Conservation (phyloP, 495 filamentous ascomycete genomes). For the Lineolata rhizophorae region DNA sequence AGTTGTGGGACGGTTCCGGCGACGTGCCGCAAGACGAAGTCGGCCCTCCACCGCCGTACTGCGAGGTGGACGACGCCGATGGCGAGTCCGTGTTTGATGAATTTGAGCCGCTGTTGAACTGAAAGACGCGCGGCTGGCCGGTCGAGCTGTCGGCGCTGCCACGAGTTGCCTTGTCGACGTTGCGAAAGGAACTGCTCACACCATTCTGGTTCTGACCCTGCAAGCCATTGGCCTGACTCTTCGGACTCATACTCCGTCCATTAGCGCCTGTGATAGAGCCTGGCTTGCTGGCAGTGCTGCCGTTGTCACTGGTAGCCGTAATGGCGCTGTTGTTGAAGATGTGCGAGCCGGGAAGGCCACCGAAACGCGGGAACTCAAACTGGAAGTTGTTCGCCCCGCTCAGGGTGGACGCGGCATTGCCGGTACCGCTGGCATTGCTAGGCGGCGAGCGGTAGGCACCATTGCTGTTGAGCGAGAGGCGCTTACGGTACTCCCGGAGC, state of each 20-base stretch:
- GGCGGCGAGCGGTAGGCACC: conserved; percentile 7
- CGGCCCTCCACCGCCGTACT: conserved; percentile 35
- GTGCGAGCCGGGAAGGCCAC: conserved; percentile 46
- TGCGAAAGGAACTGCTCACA: too few species aligned
- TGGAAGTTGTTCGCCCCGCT: conserved; percentile 43
- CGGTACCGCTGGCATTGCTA: conserved; percentile 7
- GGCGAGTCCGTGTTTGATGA: conserved; percentile 31
- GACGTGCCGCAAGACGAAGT: conserved; percentile 76
- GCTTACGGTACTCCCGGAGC: conserved; percentile 73
- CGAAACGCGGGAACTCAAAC: conserved; percentile 91
- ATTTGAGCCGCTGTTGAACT: conserved; percentile 17
- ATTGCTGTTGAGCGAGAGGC: conserved; percentile 36
- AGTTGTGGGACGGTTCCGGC: conserved; percentile 40
- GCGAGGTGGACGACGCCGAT: conserved; percentile 28
- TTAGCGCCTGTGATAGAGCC: too few species aligned
- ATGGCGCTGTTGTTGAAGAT: conserved; percentile 27
- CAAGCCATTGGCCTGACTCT: conserved; percentile 9
- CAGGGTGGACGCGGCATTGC: conserved; percentile 14
- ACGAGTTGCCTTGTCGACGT: conserved; percentile 4
- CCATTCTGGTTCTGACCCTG: conserved; percentile 6
- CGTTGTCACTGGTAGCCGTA: conserved; percentile 9
- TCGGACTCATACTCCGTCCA: conserved; percentile 13
- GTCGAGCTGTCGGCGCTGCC: conserved; percentile 13
- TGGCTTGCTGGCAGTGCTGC: too few species aligned
- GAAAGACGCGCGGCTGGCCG: conserved; percentile 13